phyloP scores from a whole-genome alignment of 768 basidiomycete genomes.

The Leccinum sublutescens region DNA sequence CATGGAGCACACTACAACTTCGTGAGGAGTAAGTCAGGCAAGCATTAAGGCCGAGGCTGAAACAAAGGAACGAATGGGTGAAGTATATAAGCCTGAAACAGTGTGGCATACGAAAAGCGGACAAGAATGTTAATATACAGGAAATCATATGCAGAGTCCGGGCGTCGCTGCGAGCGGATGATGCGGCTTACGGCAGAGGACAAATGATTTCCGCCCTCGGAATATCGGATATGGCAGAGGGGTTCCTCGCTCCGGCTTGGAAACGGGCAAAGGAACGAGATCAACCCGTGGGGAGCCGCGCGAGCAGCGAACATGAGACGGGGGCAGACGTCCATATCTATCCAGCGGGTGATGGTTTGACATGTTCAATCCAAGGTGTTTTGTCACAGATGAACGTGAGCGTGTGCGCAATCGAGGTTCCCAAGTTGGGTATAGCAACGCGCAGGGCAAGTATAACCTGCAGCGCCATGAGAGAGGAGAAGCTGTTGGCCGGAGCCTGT shows the following conservation, averaged over 20 bases:
- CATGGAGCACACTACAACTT: neutral
- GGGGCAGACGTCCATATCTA: slow-evolving; percentile 3
- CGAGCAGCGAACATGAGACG: neutral
- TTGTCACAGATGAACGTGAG: slow-evolving; percentile 23
- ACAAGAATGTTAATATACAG: neutral
- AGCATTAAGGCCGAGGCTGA: neutral
- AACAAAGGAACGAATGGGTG: neutral
- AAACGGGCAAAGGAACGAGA: slow-evolving; percentile 15
- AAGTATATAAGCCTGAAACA: slow-evolving; percentile 4
- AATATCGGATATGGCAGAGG: slow-evolving; percentile 8
- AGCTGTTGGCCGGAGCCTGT: slow-evolving; percentile 5
- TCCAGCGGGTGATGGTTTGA: slow-evolving; percentile 5
- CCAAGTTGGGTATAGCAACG: slow-evolving; percentile 26
- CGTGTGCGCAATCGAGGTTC: slow-evolving; percentile 16
- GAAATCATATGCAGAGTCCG: neutral
- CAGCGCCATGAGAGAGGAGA: slow-evolving; percentile 24
- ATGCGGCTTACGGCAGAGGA: slow-evolving; percentile 10
- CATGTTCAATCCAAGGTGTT: slow-evolving; percentile 14
- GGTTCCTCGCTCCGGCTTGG: slow-evolving; percentile 16
- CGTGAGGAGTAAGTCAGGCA: neutral
- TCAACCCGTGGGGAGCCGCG: slow-evolving; percentile 22
- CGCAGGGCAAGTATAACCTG: slow-evolving; percentile 13
- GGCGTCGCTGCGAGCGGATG: neutral
- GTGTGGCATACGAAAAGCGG: neutral
- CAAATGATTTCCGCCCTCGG: slow-evolving; percentile 2